Evolutionary conservation across 805 yeast species (phyloP), one percentile per base, ranked within the genome.

Genomic region (Zygosaccharomyces pseudorouxii): DNA sequence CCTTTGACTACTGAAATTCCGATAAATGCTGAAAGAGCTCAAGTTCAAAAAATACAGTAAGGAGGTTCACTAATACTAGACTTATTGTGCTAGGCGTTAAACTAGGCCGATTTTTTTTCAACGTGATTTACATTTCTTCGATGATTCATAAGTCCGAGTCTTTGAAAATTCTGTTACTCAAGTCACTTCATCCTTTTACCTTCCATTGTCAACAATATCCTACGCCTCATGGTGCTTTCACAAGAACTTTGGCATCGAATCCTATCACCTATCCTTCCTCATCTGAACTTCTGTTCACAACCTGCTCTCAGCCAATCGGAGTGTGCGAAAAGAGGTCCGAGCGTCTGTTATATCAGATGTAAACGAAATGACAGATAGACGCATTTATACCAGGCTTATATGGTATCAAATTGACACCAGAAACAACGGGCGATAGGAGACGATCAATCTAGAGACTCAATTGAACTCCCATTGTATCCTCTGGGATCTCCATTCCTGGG

Each of bases 271-370:
- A 4, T 14, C 18, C 19, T 33, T 30, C 14, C 18, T 4, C 14
- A 25, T 40, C 23, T 27, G 35, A 20, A 19, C 35, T 28, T n/a
- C 9, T 19, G n/a, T 29, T 19, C 22, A 10, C 7, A 14, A 16
- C 20, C 19, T n/a, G 33, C 14, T 27, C 22, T 37, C 23, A 25
- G 39, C 46, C 46, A 42, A 42, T 42, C 46, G 36, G 46, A 22
- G 39, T 19, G 39, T 25, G 40, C 14, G 46, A 35, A 42, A 31
- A 42, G 29, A 10, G 14, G 29, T 3, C 33, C 4, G 20, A 18
- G 19, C 20, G 11, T 33, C 7, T 9, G 19, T 18, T 33, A 5
- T 2, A 33, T 9, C 8, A 8, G 19, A 33, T 33, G 5, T 18
- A 9, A 6, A 33, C 10, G 6, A 33, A 16, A 4, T 10, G 20